phyloP scores from a whole-genome alignment of 2,329 filamentous ascomycete species.

The Coniochaeta sp. region DNA sequence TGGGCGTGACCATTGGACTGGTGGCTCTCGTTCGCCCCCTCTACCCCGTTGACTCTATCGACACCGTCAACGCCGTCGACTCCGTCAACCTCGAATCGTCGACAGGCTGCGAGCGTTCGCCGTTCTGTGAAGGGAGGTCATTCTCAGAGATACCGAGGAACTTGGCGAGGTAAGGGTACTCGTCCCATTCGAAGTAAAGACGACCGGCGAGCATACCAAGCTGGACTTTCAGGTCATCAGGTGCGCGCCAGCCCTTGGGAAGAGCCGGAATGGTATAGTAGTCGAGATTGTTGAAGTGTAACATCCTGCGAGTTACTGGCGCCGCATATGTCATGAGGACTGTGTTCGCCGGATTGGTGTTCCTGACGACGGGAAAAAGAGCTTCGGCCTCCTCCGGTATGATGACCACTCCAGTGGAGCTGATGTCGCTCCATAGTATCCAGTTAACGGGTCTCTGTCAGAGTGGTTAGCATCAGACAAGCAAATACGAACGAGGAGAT shows the following conservation, averaged over 20 bases:
- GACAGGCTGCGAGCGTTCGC: neutral
- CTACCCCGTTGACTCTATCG: neutral
- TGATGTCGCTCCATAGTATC: conserved; percentile 47
- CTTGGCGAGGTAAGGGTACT: conserved; percentile 28
- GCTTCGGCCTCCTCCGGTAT: conserved; percentile 57
- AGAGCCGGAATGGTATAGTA: conserved; percentile 47
- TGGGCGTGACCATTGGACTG: neutral
- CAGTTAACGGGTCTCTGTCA: conserved; percentile 48
- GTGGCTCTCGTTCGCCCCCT: neutral
- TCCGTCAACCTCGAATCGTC: neutral
- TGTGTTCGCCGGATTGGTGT: conserved; percentile 13
- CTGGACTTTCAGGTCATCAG: conserved; percentile 48
- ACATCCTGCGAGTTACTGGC: conserved; percentile 53
- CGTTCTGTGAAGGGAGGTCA: too few species aligned
- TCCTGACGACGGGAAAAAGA: conserved; percentile 38
- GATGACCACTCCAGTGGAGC: conserved; percentile 45
- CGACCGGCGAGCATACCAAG: conserved; percentile 54
- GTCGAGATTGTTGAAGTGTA: conserved; percentile 45
- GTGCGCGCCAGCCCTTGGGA: conserved; percentile 29
- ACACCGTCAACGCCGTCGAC: conserved; percentile 4
- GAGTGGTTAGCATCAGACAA: conserved; percentile 8
- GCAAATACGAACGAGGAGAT: neutral
- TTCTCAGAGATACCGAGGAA: conserved; percentile 23
- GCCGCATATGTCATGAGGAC: conserved; percentile 52
- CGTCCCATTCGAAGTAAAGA: conserved; percentile 49